Conservation (phyloP, 495 filamentous ascomycete genomes). For the Penicillium canariense region DNA sequence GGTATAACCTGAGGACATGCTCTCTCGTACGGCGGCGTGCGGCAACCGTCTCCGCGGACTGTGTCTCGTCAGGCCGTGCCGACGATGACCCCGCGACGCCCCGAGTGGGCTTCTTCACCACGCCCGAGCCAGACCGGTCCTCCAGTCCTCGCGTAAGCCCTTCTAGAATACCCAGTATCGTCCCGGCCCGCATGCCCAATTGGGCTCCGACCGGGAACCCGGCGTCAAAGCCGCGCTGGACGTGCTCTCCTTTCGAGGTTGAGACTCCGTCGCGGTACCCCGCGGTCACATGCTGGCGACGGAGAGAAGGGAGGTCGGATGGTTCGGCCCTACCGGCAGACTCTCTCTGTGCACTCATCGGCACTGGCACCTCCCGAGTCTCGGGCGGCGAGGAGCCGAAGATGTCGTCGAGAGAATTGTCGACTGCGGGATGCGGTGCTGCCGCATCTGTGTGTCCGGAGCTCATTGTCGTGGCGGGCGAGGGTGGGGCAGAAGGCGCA, state of each 20-base stretch:
- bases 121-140: conserved; percentile 23
- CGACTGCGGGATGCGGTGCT: conserved; percentile 12
- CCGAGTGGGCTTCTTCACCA: conserved; percentile 32
- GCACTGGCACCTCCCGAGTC: background rate
- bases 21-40: conserved; percentile 27
- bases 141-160: conserved; percentile 51
- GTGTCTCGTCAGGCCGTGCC: conserved; percentile 6
- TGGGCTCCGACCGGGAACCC: conserved; percentile 78
- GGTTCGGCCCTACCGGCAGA: conserved; percentile 33
- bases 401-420: conserved; percentile 47
- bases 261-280: conserved; percentile 89
- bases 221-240: conserved; percentile 87
- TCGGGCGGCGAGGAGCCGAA: conserved; percentile 43
- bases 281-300: conserved; percentile 71
- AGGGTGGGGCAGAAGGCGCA: conserved; percentile 16
- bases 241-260: conserved; percentile 60
- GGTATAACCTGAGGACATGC: conserved; percentile 42
- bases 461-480: conserved; percentile 32
- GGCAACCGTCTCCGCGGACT: conserved; percentile 18
- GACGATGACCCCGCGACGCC: background rate
- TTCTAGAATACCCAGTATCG: conserved; percentile 68
- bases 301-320: conserved; percentile 74
- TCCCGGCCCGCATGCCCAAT: conserved; percentile 69
- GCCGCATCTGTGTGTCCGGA: conserved; percentile 17
- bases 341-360: background rate